Conservation (phyloP, 2,329 filamentous ascomycete species). For the Colletotrichum lentis region DNA sequence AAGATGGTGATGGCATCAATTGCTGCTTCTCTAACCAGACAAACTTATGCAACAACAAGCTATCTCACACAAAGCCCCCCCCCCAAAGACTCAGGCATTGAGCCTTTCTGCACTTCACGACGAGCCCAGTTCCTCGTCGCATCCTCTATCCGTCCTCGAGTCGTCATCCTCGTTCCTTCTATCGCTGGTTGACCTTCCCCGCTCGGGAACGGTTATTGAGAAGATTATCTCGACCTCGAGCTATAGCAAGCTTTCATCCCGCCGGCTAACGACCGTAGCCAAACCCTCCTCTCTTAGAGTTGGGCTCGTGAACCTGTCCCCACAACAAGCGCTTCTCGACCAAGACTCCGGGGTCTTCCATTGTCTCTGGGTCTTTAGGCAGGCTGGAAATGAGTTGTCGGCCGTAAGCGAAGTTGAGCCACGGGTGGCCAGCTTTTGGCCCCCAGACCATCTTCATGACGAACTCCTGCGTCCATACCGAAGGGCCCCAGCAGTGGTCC, state of each 20-base stretch:
- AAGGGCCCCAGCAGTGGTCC: background rate
- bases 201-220: background rate
- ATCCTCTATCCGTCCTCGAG: background rate
- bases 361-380: background rate
- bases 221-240: too few relatives aligned
- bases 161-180: background rate
- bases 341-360: background rate
- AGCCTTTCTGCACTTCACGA: too few relatives aligned
- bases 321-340: background rate
- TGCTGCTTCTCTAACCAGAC: too few relatives aligned
- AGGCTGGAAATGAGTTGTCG: background rate
- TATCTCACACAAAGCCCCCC: too few relatives aligned
- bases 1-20: too few relatives aligned
- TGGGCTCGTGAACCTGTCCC: background rate
- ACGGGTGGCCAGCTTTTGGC: background rate
- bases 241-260: background rate
- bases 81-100: too few relatives aligned
- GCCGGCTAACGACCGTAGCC: background rate
- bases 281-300: background rate
- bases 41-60: too few relatives aligned
- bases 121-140: background rate
- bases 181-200: background rate
- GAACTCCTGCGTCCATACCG: constrained; percentile 7
- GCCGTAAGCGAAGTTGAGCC: constrained; percentile 2
- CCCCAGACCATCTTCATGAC: background rate